phyloP scores from a whole-genome alignment of 768 basidiomycete species.

The Amanita exitialis region DNA sequence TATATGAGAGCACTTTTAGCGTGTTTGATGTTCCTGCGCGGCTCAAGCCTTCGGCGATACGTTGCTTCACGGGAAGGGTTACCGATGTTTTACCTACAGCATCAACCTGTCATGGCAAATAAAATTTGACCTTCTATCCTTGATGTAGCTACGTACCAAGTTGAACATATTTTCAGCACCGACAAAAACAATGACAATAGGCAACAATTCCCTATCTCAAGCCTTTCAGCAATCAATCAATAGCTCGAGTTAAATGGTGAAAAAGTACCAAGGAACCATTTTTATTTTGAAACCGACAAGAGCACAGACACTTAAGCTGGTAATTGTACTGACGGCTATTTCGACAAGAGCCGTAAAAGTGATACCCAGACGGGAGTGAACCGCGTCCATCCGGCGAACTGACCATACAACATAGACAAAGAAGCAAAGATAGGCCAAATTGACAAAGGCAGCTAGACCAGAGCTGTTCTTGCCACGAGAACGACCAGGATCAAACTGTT shows the following conservation, averaged over 20 bases:
- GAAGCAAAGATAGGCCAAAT: slow-evolving; percentile 69
- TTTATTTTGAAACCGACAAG: slow-evolving; percentile 82
- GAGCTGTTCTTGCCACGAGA: slow-evolving; percentile 38
- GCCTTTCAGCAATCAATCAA: slow-evolving; percentile 6
- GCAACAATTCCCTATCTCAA: slow-evolving; percentile 64
- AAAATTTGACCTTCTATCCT: slow-evolving; percentile 7
- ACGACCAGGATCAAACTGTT: slow-evolving; percentile 43
- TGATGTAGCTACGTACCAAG: slow-evolving; percentile 42
- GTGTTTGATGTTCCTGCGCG: slow-evolving; percentile 88
- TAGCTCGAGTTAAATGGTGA: not conserved
- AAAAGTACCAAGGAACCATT: slow-evolving; percentile 78
- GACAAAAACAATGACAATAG: slow-evolving; percentile 90
- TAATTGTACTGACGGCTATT: slow-evolving; percentile 86
- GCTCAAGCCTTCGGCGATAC: slow-evolving; percentile 86
- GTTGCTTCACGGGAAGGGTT: slow-evolving; percentile 81
- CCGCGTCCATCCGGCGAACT: slow-evolving; percentile 67
- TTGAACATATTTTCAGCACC: slow-evolving; percentile 98
- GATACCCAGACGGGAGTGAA: slow-evolving; percentile 86
- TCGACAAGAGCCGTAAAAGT: slow-evolving; percentile 92
- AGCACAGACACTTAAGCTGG: slow-evolving; percentile 87
- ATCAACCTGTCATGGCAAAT: slow-evolving; percentile 50
- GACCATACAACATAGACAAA: slow-evolving; percentile 67
- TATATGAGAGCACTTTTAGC: slow-evolving; percentile 84
- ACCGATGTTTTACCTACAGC: slow-evolving; percentile 79
- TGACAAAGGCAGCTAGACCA: slow-evolving; percentile 61